A percentile compares a stretch with the other conserved stretches of the same genome.
These are phyloP conservation scores for Exsudoporus floridanus DNA, from an alignment of 1,284 basidiomycete genomes.

Conservation along the genomic window DNA sequence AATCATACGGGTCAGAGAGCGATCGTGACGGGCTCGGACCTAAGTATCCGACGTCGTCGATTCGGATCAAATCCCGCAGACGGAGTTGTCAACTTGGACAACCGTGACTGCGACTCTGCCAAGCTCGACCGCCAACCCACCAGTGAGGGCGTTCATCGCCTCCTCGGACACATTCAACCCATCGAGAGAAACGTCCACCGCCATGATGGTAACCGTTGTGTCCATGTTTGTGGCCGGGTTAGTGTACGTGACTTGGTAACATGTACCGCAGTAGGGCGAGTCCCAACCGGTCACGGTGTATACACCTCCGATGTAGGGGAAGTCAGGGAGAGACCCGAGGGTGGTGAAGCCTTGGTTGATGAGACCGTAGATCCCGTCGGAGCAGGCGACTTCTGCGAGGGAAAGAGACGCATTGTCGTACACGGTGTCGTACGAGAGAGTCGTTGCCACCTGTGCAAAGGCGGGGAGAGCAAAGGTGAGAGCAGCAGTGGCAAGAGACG, in stretches of 20 bases:
- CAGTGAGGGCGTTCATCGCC: no score
- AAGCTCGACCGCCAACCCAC: no score
- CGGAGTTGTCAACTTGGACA: no score
- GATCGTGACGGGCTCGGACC: no score
- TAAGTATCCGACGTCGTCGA: no score
- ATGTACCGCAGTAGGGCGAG: constrained; percentile 37
- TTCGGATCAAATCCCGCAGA: no score
- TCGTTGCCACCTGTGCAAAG: constrained; percentile 9
- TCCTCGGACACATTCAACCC: no score
- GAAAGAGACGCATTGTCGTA: constrained; percentile 42
- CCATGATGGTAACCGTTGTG: no score
- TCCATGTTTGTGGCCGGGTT: not conserved
- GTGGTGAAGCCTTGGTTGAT: constrained; percentile 44
- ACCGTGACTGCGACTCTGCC: no score
- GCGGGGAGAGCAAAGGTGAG: constrained; percentile 20
- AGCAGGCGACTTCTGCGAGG: constrained; percentile 47
- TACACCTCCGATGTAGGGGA: constrained; percentile 52
- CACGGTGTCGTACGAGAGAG: constrained; percentile 32
- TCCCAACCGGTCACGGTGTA: constrained; percentile 36
- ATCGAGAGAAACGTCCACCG: no score
- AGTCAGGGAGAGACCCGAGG: constrained; percentile 47
- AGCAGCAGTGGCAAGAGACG: constrained; percentile 8
- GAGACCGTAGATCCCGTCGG: constrained; percentile 44
- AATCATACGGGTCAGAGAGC: no score
- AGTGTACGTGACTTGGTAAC: constrained; percentile 34